These are phyloP conservation scores for Quercus mongolica DNA, from an alignment of 306 rosid genomes.

Conservation along the genomic window DNA sequence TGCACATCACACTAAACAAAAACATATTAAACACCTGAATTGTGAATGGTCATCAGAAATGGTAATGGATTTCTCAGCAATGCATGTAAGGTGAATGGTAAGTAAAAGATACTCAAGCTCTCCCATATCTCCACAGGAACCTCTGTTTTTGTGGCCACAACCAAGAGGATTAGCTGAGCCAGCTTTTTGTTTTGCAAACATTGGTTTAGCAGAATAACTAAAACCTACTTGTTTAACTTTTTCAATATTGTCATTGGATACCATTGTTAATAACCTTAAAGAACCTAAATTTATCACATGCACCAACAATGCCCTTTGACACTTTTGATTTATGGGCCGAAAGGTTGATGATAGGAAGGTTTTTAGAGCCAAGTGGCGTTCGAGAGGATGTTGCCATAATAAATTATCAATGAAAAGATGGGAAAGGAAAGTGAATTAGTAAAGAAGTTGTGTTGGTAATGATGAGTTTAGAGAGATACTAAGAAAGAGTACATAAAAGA, in stretches of 20 bases:
- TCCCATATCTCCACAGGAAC: slow-evolving; percentile 48
- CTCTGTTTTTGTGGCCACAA: slow-evolving; percentile 66
- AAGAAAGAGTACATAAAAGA: too few species aligned
- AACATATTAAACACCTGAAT: too few species aligned
- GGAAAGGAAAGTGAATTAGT: not conserved
- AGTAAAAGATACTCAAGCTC: too few species aligned
- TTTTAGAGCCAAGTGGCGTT: slow-evolving; percentile 28
- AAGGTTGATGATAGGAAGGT: slow-evolving; percentile 56
- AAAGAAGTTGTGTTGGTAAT: not conserved
- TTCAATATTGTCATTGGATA: slow-evolving; percentile 23
- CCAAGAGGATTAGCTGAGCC: slow-evolving; percentile 36
- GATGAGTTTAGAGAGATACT: not conserved
- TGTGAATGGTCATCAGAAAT: slow-evolving; percentile 29
- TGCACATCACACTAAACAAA: too few species aligned
- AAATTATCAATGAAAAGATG: not conserved
- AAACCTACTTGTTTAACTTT: slow-evolving; percentile 43
- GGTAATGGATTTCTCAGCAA: slow-evolving; percentile 38
- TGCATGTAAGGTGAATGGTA: slow-evolving; percentile 15
- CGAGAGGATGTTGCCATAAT: slow-evolving; percentile 46
- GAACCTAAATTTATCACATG: slow-evolving; percentile 55
- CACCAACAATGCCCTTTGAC: slow-evolving; percentile 41
- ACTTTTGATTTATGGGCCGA: slow-evolving; percentile 25
- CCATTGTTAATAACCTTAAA: slow-evolving; percentile 31
- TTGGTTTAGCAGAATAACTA: slow-evolving; percentile 38
- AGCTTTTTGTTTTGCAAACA: not conserved